Conservation (phyloP, 106 monocot genomes). For the Acorus gramineus region DNA sequence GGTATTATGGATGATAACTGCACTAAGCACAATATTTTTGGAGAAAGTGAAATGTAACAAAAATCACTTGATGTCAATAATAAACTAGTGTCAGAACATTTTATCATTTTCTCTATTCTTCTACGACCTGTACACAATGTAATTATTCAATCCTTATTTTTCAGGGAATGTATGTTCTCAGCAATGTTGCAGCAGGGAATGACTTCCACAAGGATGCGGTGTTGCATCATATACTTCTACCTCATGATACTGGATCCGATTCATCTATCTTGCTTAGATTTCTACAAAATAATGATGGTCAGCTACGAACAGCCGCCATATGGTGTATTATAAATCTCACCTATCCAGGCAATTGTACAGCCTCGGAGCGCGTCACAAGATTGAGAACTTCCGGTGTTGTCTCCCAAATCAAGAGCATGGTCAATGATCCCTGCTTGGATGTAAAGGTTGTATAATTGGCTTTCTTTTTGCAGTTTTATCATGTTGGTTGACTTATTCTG, state of each 20-base stretch:
- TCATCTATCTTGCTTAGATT: slow-evolving; percentile 31
- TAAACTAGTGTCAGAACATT: no score
- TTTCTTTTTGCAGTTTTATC: background rate
- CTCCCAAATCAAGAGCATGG: slow-evolving; percentile 69
- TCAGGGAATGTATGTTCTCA: slow-evolving; percentile 77
- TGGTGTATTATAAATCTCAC: slow-evolving; percentile 88
- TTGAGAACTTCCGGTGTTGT: slow-evolving; percentile 56
- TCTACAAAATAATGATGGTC: slow-evolving; percentile 54
- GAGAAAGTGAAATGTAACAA: no score
- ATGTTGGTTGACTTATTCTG: no score
- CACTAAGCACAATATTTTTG: no score
- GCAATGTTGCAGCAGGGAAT: slow-evolving; percentile 59
- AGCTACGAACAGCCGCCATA: slow-evolving; percentile 47
- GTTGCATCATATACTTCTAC: slow-evolving; percentile 40
- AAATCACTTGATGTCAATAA: no score
- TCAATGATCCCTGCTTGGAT: slow-evolving; percentile 73
- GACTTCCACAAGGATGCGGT: slow-evolving; percentile 71
- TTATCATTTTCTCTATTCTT: background rate
- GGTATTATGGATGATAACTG: no score
- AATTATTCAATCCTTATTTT: background rate
- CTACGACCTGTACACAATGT: background rate
- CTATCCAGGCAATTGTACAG: slow-evolving; percentile 19
- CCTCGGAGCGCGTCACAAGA: slow-evolving; percentile 37
- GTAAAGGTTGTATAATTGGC: slow-evolving; percentile 51
- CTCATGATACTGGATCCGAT: slow-evolving; percentile 10